Base-by-base conservation (phyloP, 2,329 filamentous ascomycete species). In the Fusarium sulawesiense region DNA sequence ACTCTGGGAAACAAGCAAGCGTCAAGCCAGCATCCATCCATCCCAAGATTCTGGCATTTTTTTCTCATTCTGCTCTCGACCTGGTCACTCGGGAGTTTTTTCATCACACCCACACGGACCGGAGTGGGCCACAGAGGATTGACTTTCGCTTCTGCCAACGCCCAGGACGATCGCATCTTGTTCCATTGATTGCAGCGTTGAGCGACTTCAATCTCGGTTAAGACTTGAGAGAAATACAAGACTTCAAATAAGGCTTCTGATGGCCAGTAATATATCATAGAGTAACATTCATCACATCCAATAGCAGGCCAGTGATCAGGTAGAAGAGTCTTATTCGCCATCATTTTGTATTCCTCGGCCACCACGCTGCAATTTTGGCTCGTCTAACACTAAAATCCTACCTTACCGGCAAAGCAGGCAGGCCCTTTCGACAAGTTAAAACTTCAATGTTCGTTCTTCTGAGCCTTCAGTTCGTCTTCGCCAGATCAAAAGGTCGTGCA, bases 41-140 rank as follows among this genome's bases (percentile, higher is more conserved):
- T 60, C 63, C 34, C 63, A 57, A 48, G 63, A 49, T 71, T 56
- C 54, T 70, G 62, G 56, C 66, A 60, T 64, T 46, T 55, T 67
- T 59, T 27, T 44, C 34, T 37, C 34, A 45, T 25, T 53, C 46
- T 44, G 30, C 37, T 50, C 30, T 16, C 16, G 60, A 65, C 58
- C 67, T 71, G 55, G 63, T 70, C 67, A 65, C 51, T 70, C 68
- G 67, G 68, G 66, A 50, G 55, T 60, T 70, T 70, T 20, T 60
- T 37, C 44, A 64, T 21, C 55, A 71, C 67, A 70, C 68, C 67
- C 64, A 71, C 64, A 57, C 47, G 51, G 55, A 47, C 64, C 51
- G 51, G 58, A 51, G 64, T 69, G 66, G 66, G 56, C 54, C 66
- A 56, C 18, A 47, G 50, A 66, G 55, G 42, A 60, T 60, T 60